phyloP scores from a whole-genome alignment of 345 rosid genomes.

The Iberis pinnata region DNA sequence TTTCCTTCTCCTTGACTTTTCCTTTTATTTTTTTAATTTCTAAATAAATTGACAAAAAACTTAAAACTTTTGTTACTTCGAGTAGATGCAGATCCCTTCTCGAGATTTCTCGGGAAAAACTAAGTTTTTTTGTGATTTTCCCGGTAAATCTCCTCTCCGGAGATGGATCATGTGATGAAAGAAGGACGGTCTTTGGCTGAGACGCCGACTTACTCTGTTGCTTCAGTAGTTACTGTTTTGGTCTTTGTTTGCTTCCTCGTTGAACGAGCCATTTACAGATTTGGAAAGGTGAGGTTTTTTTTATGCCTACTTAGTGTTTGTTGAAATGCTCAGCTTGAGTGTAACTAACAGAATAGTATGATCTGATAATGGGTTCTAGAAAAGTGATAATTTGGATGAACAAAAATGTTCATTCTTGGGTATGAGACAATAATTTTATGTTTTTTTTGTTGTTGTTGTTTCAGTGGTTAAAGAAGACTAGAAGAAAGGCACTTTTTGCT shows the following conservation, averaged over 20 bases:
- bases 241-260: conserved; percentile 64
- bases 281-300: conserved; percentile 53
- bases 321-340: conserved; percentile 17
- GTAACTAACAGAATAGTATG: background rate
- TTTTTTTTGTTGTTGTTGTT: conserved; percentile 9
- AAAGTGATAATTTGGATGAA: background rate
- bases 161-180: conserved; percentile 37
- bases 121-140: background rate
- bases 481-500: conserved; percentile 77
- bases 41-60: too few relatives aligned
- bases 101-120: conserved; percentile 1
- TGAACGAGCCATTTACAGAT: conserved; percentile 77
- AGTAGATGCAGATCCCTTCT: conserved; percentile 30
- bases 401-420: background rate
- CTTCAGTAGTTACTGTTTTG: conserved; percentile 68
- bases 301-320: conserved; percentile 15
- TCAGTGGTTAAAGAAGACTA: conserved; percentile 83
- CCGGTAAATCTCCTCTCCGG: background rate
- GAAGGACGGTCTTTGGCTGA: conserved; percentile 79
- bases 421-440: background rate
- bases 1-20: conserved; percentile 18
- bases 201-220: conserved; percentile 90
- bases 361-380: background rate
- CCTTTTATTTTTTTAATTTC: background rate
- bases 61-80: too few relatives aligned